These are phyloP conservation scores for Taphrina pruni DNA, from an alignment of 1,139 yeast species.

Conservation along the genomic window DNA sequence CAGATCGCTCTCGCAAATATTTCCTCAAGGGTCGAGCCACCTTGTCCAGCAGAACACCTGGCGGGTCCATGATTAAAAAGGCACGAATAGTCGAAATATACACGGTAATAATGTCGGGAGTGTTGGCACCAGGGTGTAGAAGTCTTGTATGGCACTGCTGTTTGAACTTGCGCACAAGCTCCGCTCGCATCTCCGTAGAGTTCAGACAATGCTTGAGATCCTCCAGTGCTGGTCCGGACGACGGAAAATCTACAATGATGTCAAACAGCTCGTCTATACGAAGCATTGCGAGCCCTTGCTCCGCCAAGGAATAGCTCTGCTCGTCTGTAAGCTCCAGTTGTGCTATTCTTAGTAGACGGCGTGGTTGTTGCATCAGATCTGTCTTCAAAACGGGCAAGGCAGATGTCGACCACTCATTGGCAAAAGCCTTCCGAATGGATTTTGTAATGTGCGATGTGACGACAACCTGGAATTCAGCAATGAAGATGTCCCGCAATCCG, in stretches of 20 bases:
- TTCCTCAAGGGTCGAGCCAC: constrained; percentile 76
- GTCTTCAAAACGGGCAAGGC: not conserved
- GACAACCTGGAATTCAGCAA: not conserved
- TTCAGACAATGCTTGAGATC: constrained; percentile 62
- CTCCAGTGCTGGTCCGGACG: constrained; percentile 62
- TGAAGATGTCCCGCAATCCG: constrained; percentile 15
- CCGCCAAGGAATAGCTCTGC: constrained; percentile 37
- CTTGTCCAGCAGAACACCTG: constrained; percentile 79
- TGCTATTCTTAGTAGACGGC: not conserved
- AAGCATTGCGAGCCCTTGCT: constrained; percentile 48
- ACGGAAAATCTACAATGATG: constrained; percentile 66
- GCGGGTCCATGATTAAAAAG: constrained; percentile 79
- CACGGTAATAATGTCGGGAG: constrained; percentile 70
- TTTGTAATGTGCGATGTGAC: not conserved
- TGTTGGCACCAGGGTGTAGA: constrained; percentile 82
- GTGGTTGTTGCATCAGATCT: not conserved
- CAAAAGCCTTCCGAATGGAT: not conserved
- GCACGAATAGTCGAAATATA: constrained; percentile 76
- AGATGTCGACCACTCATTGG: not conserved
- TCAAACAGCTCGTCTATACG: constrained; percentile 70
- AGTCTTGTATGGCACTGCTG: constrained; percentile 59
- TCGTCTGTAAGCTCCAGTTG: not conserved
- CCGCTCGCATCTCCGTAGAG: constrained; percentile 57
- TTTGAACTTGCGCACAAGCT: constrained; percentile 64
- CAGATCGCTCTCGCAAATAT: constrained; percentile 71